phyloP scores from a whole-genome alignment of 768 basidiomycete genomes.

The Leccinum subtestaceum region DNA sequence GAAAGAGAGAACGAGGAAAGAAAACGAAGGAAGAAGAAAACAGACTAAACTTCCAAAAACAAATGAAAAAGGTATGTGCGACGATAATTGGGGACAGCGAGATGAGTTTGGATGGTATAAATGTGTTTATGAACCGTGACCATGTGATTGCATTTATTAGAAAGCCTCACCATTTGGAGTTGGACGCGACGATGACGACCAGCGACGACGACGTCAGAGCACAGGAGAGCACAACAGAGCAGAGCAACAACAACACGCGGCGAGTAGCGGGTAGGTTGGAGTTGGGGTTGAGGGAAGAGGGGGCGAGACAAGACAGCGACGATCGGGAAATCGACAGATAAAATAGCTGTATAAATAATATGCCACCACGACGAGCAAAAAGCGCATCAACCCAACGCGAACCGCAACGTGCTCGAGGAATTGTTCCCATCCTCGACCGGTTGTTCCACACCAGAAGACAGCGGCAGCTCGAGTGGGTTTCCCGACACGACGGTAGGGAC shows the following conservation, averaged over 20 bases:
- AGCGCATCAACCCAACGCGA: slow-evolving; percentile 27
- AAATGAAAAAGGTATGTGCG: not conserved
- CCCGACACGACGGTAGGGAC: slow-evolving; percentile 11
- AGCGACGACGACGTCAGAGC: not conserved
- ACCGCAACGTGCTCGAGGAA: slow-evolving; percentile 31
- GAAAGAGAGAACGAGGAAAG: not conserved
- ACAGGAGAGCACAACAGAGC: not conserved
- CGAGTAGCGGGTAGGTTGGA: not conserved
- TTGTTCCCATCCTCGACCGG: slow-evolving; percentile 23
- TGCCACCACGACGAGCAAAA: not conserved
- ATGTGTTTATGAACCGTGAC: not conserved
- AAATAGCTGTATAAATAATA: slow-evolving; percentile 29
- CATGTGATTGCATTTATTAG: not conserved
- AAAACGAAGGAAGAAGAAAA: not conserved
- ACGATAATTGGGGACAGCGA: not conserved
- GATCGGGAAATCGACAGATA: slow-evolving; percentile 10
- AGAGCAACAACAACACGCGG: not conserved
- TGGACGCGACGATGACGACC: not conserved
- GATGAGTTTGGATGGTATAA: not conserved
- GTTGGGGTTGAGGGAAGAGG: not conserved
- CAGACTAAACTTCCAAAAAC: not conserved
- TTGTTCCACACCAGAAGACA: slow-evolving; percentile 13
- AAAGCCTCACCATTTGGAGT: not conserved
- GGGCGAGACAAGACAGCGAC: not conserved
- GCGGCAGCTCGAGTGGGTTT: slow-evolving; percentile 14